phyloP scores from a whole-genome alignment of 1,284 basidiomycete species.

The Grifola frondosa region DNA sequence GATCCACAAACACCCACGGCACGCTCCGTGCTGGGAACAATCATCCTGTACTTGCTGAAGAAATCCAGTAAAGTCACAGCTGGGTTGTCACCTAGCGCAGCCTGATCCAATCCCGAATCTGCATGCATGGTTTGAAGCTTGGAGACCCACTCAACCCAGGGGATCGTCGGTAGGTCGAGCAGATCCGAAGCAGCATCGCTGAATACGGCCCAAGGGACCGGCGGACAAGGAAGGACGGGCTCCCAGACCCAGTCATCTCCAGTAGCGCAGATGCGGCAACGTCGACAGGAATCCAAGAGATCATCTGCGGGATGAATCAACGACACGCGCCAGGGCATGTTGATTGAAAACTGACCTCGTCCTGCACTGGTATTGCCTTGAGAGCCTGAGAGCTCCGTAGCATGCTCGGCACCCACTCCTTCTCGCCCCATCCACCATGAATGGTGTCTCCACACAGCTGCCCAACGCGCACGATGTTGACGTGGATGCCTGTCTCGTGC shows the following conservation, averaged over 20 bases:
- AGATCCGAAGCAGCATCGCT: no score
- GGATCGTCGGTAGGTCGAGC: no score
- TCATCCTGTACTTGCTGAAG: no score
- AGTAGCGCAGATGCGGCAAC: slow-evolving; percentile 29
- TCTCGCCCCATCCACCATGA: slow-evolving; percentile 41
- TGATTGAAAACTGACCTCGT: slow-evolving; percentile 10
- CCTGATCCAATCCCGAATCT: no score
- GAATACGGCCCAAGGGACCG: slow-evolving; percentile 29
- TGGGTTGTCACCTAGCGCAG: no score
- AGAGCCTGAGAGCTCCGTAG: slow-evolving; percentile 9
- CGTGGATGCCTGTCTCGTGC: slow-evolving; percentile 23
- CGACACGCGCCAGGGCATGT: no score
- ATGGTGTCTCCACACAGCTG: slow-evolving; percentile 41
- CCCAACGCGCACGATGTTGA: slow-evolving; percentile 40
- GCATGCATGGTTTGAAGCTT: no score
- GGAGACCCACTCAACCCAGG: no score
- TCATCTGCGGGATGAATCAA: no score
- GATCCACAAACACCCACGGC: no score
- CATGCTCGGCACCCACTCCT: slow-evolving; percentile 42
- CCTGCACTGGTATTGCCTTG: slow-evolving; percentile 9
- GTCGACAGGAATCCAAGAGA: slow-evolving; percentile 34
- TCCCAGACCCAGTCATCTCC: slow-evolving; percentile 24
- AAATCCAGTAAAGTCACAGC: no score
- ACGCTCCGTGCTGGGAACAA: no score
- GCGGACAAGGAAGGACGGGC: slow-evolving; percentile 26